A percentile compares a stretch with the other conserved stretches of the same genome.
Evolutionary conservation across 208 protist genomes (phyloP).

Genomic region (Porcisia hertigi): DNA sequence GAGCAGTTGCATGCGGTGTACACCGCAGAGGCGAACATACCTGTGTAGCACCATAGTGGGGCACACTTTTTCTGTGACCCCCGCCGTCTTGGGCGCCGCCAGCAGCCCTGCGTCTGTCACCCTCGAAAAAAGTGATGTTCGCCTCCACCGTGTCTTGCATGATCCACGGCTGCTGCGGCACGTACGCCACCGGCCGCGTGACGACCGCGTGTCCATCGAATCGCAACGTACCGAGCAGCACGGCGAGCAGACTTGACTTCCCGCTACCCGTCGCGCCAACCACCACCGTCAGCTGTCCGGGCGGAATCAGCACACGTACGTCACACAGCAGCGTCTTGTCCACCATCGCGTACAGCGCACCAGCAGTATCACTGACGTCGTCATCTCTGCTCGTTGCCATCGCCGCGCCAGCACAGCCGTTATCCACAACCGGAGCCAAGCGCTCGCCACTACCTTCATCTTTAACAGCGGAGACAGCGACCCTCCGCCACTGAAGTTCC

Average conservation of each 20-base stretch:
- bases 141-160: conserved; percentile 90
- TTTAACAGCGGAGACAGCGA: conserved; percentile 1
- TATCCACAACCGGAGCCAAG: neutral
- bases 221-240: conserved; percentile 38
- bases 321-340: conserved; percentile 35
- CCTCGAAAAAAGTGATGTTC: conserved; percentile 92
- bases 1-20: conserved; percentile 29
- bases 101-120: conserved; percentile 11
- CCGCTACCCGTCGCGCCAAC: conserved; percentile 45
- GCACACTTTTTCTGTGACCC: conserved; percentile 25
- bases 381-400: neutral
- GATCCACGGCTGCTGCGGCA: conserved; percentile 93
- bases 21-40: conserved; percentile 31
- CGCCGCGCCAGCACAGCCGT: neutral
- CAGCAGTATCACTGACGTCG: neutral
- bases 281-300: conserved; percentile 39
- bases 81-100: neutral
- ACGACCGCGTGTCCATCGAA: conserved; percentile 14
- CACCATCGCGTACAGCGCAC: conserved; percentile 13
- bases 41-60: neutral
- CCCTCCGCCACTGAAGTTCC: conserved; percentile 23
- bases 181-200: conserved; percentile 74
- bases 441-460: neutral
- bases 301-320: conserved; percentile 27
- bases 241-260: conserved; percentile 44